Conservation (phyloP, 305 asterid genomes). For the Caryopteris hybrid region DNA sequence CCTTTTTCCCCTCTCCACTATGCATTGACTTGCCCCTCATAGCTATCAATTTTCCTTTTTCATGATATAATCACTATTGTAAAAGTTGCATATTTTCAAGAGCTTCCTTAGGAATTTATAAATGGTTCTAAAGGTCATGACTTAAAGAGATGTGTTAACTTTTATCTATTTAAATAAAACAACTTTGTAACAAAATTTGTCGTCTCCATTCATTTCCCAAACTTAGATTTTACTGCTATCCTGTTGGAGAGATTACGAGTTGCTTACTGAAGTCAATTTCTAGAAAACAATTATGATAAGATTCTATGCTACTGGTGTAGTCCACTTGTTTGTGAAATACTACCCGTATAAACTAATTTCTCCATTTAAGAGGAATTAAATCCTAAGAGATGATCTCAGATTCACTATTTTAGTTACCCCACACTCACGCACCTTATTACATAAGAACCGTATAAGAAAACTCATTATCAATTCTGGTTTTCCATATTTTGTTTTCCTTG, state of each 20-base stretch:
- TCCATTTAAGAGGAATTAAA: not conserved
- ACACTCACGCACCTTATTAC: no score
- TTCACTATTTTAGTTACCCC: not conserved
- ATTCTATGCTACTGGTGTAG: not conserved
- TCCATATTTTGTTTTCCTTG: no score
- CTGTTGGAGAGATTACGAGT: not conserved
- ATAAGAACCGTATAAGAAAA: no score
- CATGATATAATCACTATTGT: not conserved
- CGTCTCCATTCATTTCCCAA: not conserved
- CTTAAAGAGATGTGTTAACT: not conserved
- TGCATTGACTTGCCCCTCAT: not conserved
- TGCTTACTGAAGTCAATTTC: not conserved
- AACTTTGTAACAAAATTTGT: not conserved
- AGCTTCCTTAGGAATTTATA: not conserved
- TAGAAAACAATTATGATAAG: not conserved
- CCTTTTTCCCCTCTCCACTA: no score
- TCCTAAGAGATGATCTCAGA: not conserved
- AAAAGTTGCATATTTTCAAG: not conserved
- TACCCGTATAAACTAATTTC: not conserved
- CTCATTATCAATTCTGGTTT: no score
- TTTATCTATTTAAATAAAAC: not conserved
- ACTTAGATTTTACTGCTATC: not conserved
- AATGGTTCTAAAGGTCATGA: not conserved
- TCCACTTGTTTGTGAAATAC: not conserved
- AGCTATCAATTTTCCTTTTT: not conserved